Base-by-base conservation (phyloP, 2,329 filamentous ascomycete species). In the Dothistroma septosporum region DNA sequence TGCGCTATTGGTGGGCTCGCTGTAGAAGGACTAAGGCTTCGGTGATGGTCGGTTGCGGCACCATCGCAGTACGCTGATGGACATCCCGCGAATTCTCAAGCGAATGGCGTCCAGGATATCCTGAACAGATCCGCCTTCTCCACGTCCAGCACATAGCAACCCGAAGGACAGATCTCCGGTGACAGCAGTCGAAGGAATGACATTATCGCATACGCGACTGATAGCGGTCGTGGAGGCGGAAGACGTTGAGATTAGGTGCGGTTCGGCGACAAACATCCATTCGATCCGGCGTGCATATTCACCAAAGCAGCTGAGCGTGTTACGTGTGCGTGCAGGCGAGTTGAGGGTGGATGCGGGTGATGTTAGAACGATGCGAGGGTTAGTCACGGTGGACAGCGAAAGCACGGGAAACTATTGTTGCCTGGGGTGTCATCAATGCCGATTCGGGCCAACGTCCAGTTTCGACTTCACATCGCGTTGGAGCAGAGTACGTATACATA, bases 71-170 rank as follows among this genome's bases (percentile, higher is more conserved):
- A 56, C 22, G 21, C 16, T 21, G 41, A 56, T 19, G 8, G 53
- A 50, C 54, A 56, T 56, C 37, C 54, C 54, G 32, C 54, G 54
- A 56, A n/a, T 4, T 48, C 54, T 9, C 37, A 21, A 33, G 41
- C 54, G 54, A 41, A 47, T 56, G 35, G 41, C 54, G 54, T 44
- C 50, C 50, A 53, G 50, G 31, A 32, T 32, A n/a, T 21, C 31
- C 50, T 35, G 24, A 53, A 53, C 50, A 53, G 31, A 16, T 28
- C 11, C 2, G 10, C 7, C 12, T 12, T 31, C 28, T 53, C 50
- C 50, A 53, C 50, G 50, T 53, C 50, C 50, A 53, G 50, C 50
- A 21, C 31, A 31, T 21, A 32, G 50, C 50, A 35, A 44, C n/a
- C 16, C 50, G 33, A 12, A 35, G 8, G 28, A 53, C 11, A 28